Conservation (phyloP, 352 stramenopile genomes). For the Peronosclerospora sorghi region DNA sequence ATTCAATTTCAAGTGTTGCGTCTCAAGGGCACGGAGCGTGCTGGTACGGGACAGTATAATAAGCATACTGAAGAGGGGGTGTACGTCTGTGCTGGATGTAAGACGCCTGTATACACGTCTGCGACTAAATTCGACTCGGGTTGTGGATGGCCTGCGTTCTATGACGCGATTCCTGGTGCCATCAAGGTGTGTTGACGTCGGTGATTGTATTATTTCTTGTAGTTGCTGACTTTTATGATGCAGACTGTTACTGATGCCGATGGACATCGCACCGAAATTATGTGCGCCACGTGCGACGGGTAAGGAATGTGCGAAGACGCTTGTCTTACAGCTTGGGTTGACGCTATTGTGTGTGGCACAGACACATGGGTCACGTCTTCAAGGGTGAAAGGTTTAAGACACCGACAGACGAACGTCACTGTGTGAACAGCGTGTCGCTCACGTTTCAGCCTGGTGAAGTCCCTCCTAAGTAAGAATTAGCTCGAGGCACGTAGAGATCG, state of each 20-base stretch:
- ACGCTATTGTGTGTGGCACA: constrained; percentile 10
- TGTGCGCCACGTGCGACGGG: constrained; percentile 82
- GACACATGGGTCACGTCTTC: constrained; percentile 88
- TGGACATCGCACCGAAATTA: constrained; percentile 75
- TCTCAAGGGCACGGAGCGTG: constrained; percentile 84
- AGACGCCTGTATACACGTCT: constrained; percentile 80
- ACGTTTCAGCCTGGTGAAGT: constrained; percentile 69
- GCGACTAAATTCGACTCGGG: constrained; percentile 86
- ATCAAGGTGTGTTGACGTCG: constrained; percentile 44
- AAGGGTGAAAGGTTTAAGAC: constrained; percentile 84
- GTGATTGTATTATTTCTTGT: background rate
- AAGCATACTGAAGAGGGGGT: constrained; percentile 78
- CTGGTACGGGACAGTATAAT: constrained; percentile 84
- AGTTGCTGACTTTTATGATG: background rate
- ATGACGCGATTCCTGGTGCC: constrained; percentile 78
- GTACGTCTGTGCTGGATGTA: constrained; percentile 83
- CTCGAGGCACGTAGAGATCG: background rate
- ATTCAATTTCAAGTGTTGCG: constrained; percentile 83
- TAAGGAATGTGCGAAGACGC: constrained; percentile 11
- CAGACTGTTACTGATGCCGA: constrained; percentile 59
- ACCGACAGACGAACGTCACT: constrained; percentile 82
- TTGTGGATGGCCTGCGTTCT: constrained; percentile 86
- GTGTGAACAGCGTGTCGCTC: constrained; percentile 86
- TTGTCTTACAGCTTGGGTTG: constrained; percentile 1
- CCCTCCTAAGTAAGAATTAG: constrained; percentile 20